phyloP scores from a whole-genome alignment of 805 yeast genomes.

The Jamesozyma spencerorum region DNA sequence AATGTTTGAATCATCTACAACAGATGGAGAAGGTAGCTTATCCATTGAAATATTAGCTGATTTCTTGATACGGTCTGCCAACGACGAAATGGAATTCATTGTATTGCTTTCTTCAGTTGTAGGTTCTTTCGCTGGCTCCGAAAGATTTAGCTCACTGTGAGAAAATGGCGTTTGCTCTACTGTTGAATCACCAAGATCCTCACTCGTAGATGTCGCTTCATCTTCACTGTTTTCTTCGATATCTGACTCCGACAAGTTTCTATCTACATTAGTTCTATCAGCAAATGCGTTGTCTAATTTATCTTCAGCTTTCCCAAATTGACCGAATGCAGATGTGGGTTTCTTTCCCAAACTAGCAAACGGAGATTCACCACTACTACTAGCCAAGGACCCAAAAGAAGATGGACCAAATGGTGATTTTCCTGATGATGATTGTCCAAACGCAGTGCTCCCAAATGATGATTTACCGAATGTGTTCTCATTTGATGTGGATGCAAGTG shows the following conservation, averaged over 20 bases:
- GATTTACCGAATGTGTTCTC: constrained; percentile 21
- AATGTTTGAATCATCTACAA: not conserved
- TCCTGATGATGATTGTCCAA: constrained; percentile 11
- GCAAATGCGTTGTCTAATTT: not conserved
- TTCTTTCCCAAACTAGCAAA: constrained; percentile 1
- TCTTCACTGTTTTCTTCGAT: constrained; percentile 2
- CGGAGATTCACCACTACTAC: constrained; percentile 6
- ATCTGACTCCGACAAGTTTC: not conserved
- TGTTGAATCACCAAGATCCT: constrained; percentile 16
- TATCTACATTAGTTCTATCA: not conserved
- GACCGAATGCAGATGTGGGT: not conserved
- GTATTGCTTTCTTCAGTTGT: not conserved
- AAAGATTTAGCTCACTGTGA: not conserved
- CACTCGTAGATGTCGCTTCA: constrained; percentile 1
- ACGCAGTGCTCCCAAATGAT: constrained; percentile 18
- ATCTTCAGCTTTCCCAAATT: not conserved
- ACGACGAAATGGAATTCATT: constrained; percentile 11
- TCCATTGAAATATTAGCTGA: constrained; percentile 17
- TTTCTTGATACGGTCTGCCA: constrained; percentile 24
- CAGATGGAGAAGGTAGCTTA: constrained; percentile 2
- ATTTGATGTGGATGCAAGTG: constrained; percentile 10
- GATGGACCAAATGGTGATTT: constrained; percentile 19
- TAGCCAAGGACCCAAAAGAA: constrained; percentile 11
- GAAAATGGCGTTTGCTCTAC: constrained; percentile 17
- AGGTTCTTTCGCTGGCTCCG: not conserved